phyloP scores from a whole-genome alignment of 768 basidiomycete genomes.

The Strobilomyces echinocephalus region DNA sequence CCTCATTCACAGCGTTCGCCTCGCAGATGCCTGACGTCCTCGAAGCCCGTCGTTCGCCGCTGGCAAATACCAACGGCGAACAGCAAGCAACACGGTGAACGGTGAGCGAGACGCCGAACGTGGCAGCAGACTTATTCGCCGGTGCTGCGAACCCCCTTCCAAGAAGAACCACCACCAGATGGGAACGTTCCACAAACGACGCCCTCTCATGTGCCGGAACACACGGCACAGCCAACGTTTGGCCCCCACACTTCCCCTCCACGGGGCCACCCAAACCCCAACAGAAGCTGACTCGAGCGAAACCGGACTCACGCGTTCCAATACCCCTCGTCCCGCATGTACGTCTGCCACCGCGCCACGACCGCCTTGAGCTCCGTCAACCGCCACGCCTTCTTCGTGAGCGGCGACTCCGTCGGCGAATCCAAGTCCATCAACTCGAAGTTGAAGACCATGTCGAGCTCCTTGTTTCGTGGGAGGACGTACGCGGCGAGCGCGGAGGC shows the following conservation, averaged over 20 bases:
- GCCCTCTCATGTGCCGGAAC: constrained; percentile 13
- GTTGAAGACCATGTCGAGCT: constrained; percentile 63
- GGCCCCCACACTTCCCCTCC: neutral
- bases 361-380: constrained; percentile 48
- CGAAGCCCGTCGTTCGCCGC: neutral
- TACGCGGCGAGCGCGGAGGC: constrained; percentile 49
- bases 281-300: neutral
- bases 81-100: neutral
- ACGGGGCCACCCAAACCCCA: neutral
- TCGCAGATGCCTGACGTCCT: constrained; percentile 14
- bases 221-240: neutral
- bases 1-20: constrained; percentile 16
- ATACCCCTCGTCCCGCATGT: constrained; percentile 52
- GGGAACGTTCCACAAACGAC: constrained; percentile 9
- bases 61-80: neutral
- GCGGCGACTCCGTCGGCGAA: constrained; percentile 37
- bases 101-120: constrained; percentile 13
- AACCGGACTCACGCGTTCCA: constrained; percentile 57
- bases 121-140: neutral
- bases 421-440: constrained; percentile 63
- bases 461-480: constrained; percentile 51
- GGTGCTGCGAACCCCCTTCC: constrained; percentile 13
- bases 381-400: constrained; percentile 46
- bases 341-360: constrained; percentile 50
- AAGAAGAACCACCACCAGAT: constrained; percentile 1